These are phyloP conservation scores for Fusarium phyllophilum DNA, from an alignment of 2,329 filamentous ascomycete genomes.

Conservation along the genomic window DNA sequence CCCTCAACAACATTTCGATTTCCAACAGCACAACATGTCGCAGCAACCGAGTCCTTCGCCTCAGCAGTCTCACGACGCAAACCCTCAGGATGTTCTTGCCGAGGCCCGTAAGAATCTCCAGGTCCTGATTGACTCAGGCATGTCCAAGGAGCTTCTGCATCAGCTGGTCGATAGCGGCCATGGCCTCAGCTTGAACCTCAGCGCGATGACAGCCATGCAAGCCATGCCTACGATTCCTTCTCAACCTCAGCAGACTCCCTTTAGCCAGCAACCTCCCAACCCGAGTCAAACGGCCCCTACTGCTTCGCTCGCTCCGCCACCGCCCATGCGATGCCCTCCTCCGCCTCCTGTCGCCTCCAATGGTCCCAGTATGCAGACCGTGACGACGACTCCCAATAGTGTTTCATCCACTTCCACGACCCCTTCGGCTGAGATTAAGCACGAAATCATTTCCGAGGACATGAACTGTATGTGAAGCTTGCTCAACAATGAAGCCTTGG, in stretches of 20 bases:
- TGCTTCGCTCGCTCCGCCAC: constrained; percentile 43
- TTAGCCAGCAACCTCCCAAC: constrained; percentile 23
- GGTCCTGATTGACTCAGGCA: constrained; percentile 57
- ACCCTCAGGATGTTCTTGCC: constrained; percentile 56
- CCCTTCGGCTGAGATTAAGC: constrained; percentile 45
- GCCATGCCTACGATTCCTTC: constrained; percentile 22
- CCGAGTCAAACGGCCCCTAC: constrained; percentile 35
- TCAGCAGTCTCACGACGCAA: constrained; percentile 48
- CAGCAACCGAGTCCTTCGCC: constrained; percentile 41
- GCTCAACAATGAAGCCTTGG: not conserved
- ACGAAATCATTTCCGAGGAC: constrained; percentile 45
- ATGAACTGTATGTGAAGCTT: constrained; percentile 39
- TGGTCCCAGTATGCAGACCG: constrained; percentile 31
- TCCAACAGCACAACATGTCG: constrained; percentile 39
- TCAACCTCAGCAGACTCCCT: constrained; percentile 35
- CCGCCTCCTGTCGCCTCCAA: constrained; percentile 43
- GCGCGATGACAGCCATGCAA: constrained; percentile 28
- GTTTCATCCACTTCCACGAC: constrained; percentile 39
- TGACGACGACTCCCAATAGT: constrained; percentile 34
- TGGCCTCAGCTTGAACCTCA: constrained; percentile 44
- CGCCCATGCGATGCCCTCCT: constrained; percentile 48
- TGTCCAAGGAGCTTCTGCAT: constrained; percentile 56
- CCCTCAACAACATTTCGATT: constrained; percentile 40
- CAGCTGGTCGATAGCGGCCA: constrained; percentile 54
- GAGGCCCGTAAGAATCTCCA: constrained; percentile 59